A percentile compares a stretch with the other conserved stretches of the same genome.
Evolutionary conservation across 2,329 filamentous ascomycete species (phyloP).

Genomic region (Ceratocystis diversiconidia): DNA sequence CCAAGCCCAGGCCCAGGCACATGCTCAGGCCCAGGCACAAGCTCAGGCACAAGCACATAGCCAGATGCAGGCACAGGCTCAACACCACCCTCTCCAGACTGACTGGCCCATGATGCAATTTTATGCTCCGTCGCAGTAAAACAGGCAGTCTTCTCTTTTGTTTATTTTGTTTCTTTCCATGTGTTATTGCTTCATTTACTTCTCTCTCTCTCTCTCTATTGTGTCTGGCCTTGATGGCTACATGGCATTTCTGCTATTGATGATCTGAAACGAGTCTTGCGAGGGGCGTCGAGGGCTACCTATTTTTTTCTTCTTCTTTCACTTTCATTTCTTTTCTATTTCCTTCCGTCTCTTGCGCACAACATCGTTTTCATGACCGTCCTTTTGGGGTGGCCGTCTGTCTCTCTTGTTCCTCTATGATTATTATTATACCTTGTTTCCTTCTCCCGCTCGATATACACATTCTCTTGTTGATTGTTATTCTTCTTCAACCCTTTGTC

Average conservation of each 20-base stretch:
- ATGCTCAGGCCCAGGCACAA: not conserved
- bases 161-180: not conserved
- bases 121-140: conserved; percentile 9
- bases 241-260: not conserved
- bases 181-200: not conserved
- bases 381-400: not conserved
- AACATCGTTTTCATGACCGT: not conserved
- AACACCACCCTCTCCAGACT: conserved; percentile 19
- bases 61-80: conserved; percentile 15
- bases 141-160: not conserved
- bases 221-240: not conserved
- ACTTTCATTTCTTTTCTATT: not conserved
- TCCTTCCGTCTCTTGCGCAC: conserved; percentile 2
- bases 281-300: not conserved
- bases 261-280: conserved; percentile 7
- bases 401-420: not conserved
- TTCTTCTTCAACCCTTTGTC: not conserved
- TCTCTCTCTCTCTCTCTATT: not conserved
- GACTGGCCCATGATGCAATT: conserved; percentile 23
- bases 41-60: conserved; percentile 5
- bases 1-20: conserved; percentile 5
- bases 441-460: not conserved
- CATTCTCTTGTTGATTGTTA: not conserved
- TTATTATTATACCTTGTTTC: not conserved
- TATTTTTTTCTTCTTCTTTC: conserved; percentile 2